phyloP scores from a whole-genome alignment of 2,329 filamentous ascomycete species.

The Cordyceps cateniannulata region DNA sequence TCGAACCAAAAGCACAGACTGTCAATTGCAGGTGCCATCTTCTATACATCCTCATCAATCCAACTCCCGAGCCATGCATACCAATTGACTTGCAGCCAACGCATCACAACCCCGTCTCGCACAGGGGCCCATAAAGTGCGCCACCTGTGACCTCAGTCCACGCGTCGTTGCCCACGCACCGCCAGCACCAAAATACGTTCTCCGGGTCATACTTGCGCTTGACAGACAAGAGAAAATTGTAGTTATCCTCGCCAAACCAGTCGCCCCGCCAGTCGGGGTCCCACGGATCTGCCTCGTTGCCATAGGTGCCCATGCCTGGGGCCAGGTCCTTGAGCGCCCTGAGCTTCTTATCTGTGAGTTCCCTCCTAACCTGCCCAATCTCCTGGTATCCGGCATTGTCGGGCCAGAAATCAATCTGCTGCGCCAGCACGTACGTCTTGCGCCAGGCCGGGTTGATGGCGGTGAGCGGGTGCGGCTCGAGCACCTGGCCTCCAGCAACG shows the following conservation, averaged over 20 bases:
- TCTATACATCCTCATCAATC: too few species aligned
- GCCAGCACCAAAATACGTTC: background rate
- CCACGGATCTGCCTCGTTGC: background rate
- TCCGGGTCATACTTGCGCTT: background rate
- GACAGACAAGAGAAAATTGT: background rate
- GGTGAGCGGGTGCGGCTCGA: too few species aligned
- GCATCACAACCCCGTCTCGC: background rate
- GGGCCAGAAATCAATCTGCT: background rate
- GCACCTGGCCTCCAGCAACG: too few species aligned
- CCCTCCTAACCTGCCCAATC: background rate
- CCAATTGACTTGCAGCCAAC: too few species aligned
- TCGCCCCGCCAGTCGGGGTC: background rate
- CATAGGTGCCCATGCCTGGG: background rate
- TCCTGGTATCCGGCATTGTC: background rate
- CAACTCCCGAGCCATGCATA: too few species aligned
- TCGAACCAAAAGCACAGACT: too few species aligned
- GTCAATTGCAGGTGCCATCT: too few species aligned
- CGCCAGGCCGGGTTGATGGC: too few species aligned
- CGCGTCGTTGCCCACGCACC: constrained; percentile 2
- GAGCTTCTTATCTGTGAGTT: background rate
- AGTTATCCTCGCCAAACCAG: background rate
- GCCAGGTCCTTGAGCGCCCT: background rate
- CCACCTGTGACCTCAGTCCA: background rate
- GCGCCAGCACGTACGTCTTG: background rate
- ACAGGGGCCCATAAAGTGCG: background rate